These are phyloP conservation scores for Arthrinium phaeospermum DNA, from an alignment of 2,329 filamentous ascomycete species.

Conservation along the genomic window DNA sequence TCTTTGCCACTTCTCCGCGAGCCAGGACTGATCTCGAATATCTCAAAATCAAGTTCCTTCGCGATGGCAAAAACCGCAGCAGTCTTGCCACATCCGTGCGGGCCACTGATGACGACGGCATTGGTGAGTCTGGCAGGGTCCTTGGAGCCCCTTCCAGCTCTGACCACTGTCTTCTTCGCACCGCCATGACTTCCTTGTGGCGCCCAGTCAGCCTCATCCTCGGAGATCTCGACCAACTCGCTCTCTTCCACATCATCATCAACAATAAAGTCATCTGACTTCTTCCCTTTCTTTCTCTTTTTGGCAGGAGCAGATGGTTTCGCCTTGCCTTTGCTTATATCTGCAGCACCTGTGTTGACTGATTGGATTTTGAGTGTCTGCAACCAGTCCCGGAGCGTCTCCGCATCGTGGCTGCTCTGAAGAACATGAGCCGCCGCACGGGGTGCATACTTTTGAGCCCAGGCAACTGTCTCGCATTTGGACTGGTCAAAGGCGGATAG, in stretches of 20 bases:
- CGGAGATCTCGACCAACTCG: conserved; percentile 72
- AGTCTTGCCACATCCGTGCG: conserved; percentile 90
- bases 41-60: conserved; percentile 87
- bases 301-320: conserved; percentile 43
- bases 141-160: conserved; percentile 48
- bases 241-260: conserved; percentile 77
- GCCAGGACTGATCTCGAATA: conserved; percentile 92
- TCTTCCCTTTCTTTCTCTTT: conserved; percentile 74
- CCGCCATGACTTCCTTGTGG: conserved; percentile 44
- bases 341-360: conserved; percentile 66
- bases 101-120: conserved; percentile 85
- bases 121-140: conserved; percentile 65
- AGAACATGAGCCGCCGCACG: conserved; percentile 72
- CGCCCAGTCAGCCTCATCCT: conserved; percentile 59
- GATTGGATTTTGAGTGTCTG: conserved; percentile 75
- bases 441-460: conserved; percentile 88
- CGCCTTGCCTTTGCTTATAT: conserved; percentile 39
- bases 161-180: conserved; percentile 60
- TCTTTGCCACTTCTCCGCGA: conserved; percentile 87
- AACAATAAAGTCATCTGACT: conserved; percentile 81
- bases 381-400: conserved; percentile 81
- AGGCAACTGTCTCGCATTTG: conserved; percentile 73
- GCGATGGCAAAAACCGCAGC: conserved; percentile 91
- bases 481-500: conserved; percentile 83
- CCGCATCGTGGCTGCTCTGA: conserved; percentile 73